phyloP scores from a whole-genome alignment of 192 early-diverging fungal genomes.

The Podila clonocystis region DNA sequence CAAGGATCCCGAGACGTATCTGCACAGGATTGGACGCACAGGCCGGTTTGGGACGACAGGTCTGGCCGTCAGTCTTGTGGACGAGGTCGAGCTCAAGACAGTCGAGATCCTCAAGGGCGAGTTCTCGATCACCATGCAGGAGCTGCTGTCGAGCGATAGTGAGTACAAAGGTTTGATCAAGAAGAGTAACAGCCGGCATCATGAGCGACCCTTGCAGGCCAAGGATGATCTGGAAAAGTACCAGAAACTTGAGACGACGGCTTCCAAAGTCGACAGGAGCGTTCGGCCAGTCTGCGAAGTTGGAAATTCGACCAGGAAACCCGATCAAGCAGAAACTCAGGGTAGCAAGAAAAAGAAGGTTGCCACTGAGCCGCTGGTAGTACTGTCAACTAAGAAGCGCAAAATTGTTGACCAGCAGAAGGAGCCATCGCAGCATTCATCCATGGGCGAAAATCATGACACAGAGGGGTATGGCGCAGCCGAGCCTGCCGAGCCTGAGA shows the following conservation, averaged over 20 bases:
- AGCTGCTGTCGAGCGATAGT: neutral
- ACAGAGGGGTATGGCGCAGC: no score
- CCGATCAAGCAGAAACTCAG: no score
- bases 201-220: constrained; percentile 31
- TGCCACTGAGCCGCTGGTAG: no score
- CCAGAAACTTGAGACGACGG: constrained; percentile 19
- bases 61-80: constrained; percentile 57
- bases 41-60: constrained; percentile 82
- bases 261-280: neutral
- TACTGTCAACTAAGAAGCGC: no score
- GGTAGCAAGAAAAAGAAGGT: no score
- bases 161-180: constrained; percentile 7
- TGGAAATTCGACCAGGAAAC: neutral
- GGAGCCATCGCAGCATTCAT: no score
- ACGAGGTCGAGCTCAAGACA: constrained; percentile 39
- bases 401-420: no score
- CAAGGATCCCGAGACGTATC: constrained; percentile 71
- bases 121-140: constrained; percentile 24
- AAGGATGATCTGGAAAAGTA: constrained; percentile 25
- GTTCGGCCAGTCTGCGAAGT: neutral
- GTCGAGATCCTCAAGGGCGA: constrained; percentile 41
- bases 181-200: constrained; percentile 27
- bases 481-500: no score
- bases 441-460: no score
- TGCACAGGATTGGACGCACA: constrained; percentile 84